Percentiles rank a stretch among this genome's conserved stretches.
Evolutionary conservation across 2,329 filamentous ascomycete genomes (phyloP).

Genomic region (Alternaria sp.): DNA sequence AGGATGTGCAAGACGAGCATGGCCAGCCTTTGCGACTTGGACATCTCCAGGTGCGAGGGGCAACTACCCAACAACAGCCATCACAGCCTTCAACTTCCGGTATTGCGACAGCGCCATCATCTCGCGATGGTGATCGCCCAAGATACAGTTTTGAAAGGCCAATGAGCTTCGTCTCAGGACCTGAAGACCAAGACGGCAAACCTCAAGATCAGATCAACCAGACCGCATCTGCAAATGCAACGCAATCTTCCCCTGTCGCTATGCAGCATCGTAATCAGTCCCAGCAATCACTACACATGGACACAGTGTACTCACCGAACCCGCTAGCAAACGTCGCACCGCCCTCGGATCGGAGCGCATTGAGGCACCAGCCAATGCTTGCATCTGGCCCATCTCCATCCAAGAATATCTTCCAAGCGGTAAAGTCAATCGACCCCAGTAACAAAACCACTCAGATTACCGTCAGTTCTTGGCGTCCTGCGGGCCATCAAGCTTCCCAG

Average conservation of each 20-base stretch:
- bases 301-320: conserved; percentile 15
- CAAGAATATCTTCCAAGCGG: conserved; percentile 2
- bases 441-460: conserved; percentile 5
- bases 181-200: conserved; percentile 41
- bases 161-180: conserved; percentile 47
- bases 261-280: conserved; percentile 13
- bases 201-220: conserved; percentile 47
- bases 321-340: conserved; percentile 10
- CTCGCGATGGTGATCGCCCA: conserved; percentile 26
- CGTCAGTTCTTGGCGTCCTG: conserved; percentile 15
- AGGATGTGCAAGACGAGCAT: conserved; percentile 38
- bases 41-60: conserved; percentile 8
- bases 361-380: conserved; percentile 5
- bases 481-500: conserved; percentile 13
- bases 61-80: conserved; percentile 12
- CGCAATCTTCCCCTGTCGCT: conserved; percentile 5
- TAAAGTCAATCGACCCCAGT: not conserved
- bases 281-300: conserved; percentile 7
- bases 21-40: conserved; percentile 37
- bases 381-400: conserved; percentile 3
- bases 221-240: conserved; percentile 7
- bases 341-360: not conserved
- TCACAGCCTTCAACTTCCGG: conserved; percentile 2
- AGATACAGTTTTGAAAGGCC: conserved; percentile 43
- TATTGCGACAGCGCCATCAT: conserved; percentile 6